Conservation (phyloP, 257 asterid species). For the Nicotiana undulata region DNA sequence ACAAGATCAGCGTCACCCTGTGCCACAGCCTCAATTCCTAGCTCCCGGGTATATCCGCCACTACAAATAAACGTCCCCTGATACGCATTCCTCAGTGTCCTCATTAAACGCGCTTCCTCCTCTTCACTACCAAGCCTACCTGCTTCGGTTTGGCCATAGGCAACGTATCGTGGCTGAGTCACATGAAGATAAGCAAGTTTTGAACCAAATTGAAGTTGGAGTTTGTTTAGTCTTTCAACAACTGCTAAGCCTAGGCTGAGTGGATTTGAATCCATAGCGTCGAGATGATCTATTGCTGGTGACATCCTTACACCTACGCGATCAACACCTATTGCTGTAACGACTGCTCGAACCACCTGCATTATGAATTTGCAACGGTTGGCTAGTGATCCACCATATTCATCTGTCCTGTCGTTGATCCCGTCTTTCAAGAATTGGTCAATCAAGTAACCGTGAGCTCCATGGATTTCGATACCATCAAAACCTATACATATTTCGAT, state of each 20-base stretch:
- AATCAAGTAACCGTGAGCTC: constrained; percentile 87
- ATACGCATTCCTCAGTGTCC: constrained; percentile 53
- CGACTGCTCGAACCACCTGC: constrained; percentile 55
- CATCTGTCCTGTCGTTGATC: constrained; percentile 73
- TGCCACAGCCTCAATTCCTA: constrained; percentile 52
- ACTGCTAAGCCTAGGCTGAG: constrained; percentile 65
- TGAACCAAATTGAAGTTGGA: constrained; percentile 36
- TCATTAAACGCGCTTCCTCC: constrained; percentile 53
- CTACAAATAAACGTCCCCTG: constrained; percentile 59
- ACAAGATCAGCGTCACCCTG: constrained; percentile 52
- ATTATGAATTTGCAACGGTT: constrained; percentile 71
- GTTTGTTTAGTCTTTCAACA: constrained; percentile 56
- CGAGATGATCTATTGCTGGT: constrained; percentile 92
- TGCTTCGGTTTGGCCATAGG: constrained; percentile 69
- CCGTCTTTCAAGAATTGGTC: constrained; percentile 90
- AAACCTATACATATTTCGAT: neutral
- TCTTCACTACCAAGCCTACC: constrained; percentile 67
- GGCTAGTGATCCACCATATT: constrained; percentile 69
- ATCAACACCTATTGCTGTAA: constrained; percentile 62
- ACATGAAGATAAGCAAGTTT: constrained; percentile 69
- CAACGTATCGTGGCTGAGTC: constrained; percentile 85
- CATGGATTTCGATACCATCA: constrained; percentile 14
- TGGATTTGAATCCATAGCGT: constrained; percentile 83
- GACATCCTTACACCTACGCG: constrained; percentile 77
- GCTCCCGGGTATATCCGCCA: constrained; percentile 62